These are phyloP conservation scores for Talaromyces sp. DNA, from an alignment of 2,329 filamentous ascomycete species.

Conservation along the genomic window DNA sequence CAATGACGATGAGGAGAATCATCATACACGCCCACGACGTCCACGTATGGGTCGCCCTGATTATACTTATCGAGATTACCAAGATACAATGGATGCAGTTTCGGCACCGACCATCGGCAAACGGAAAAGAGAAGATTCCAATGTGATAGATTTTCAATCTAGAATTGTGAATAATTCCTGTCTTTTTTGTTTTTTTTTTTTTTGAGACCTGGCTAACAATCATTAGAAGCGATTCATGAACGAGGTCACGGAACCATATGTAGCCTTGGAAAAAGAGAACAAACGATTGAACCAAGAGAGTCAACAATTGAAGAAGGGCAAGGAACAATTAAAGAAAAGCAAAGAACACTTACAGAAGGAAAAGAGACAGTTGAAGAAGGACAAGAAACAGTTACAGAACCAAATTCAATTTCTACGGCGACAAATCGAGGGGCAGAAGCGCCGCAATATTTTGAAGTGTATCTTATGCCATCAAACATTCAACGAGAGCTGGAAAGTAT, in stretches of 20 bases:
- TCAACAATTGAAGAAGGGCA: too few species aligned
- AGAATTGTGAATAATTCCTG: background rate
- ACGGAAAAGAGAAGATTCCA: conserved; percentile 5
- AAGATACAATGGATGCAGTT: background rate
- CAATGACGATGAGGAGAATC: too few species aligned
- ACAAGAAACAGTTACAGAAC: background rate
- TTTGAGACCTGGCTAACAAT: background rate
- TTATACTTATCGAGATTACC: too few species aligned
- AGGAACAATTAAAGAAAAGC: too few species aligned
- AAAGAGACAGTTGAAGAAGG: background rate
- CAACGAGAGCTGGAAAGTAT: background rate
- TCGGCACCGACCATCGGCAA: background rate
- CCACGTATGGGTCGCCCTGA: too few species aligned
- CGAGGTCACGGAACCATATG: background rate
- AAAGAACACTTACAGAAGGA: too few species aligned
- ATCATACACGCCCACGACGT: too few species aligned
- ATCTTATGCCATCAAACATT: background rate
- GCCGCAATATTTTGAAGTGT: background rate
- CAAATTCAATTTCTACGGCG: background rate
- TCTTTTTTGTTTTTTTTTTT: too few species aligned
- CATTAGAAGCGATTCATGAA: background rate
- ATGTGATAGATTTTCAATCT: conserved; percentile 2
- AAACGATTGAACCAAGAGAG: background rate
- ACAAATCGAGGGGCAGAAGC: background rate
- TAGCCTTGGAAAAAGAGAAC: background rate